Evolutionary conservation across 1,284 basidiomycete species (phyloP).

Genomic region (Ceratobasidium papillatum): DNA sequence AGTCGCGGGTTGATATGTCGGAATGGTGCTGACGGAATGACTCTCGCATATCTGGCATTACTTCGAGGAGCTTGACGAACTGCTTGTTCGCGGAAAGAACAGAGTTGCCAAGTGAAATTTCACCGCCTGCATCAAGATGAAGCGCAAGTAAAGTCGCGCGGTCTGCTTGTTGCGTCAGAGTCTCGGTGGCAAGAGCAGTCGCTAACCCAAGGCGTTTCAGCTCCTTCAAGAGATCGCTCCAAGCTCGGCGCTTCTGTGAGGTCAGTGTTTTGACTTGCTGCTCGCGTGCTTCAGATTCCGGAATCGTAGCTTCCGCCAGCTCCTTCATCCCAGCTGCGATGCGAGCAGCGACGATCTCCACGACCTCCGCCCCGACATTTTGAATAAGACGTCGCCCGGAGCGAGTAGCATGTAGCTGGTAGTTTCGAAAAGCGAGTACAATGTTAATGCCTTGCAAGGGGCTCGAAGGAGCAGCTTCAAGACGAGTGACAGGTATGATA

Average conservation of each 20-base stretch:
- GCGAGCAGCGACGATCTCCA: constrained; percentile 75
- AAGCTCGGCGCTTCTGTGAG: constrained; percentile 87
- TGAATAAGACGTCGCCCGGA: constrained; percentile 15
- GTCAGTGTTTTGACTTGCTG: constrained; percentile 76
- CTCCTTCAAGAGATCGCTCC: constrained; percentile 90
- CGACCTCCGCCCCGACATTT: constrained; percentile 47
- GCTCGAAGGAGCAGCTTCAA: constrained; percentile 6
- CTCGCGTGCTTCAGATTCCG: constrained; percentile 64
- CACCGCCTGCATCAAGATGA: constrained; percentile 45
- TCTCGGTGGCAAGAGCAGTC: constrained; percentile 74
- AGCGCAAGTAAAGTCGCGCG: constrained; percentile 52
- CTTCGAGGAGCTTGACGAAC: constrained; percentile 72
- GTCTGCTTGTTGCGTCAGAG: constrained; percentile 66
- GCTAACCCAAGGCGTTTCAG: constrained; percentile 84
- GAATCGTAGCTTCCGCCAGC: constrained; percentile 64
- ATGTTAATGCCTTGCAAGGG: constrained; percentile 18
- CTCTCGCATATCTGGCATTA: constrained; percentile 74
- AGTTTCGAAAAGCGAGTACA: constrained; percentile 23
- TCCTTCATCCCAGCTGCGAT: constrained; percentile 75
- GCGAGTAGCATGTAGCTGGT: constrained; percentile 5
- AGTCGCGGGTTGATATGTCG: constrained; percentile 85
- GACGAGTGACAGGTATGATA: not conserved
- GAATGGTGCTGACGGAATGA: constrained; percentile 76
- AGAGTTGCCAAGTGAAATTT: constrained; percentile 52
- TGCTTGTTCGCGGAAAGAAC: constrained; percentile 65